These are phyloP conservation scores for Asterochloris sp. DNA, from an alignment of 139 green algal species.

Conservation along the genomic window DNA sequence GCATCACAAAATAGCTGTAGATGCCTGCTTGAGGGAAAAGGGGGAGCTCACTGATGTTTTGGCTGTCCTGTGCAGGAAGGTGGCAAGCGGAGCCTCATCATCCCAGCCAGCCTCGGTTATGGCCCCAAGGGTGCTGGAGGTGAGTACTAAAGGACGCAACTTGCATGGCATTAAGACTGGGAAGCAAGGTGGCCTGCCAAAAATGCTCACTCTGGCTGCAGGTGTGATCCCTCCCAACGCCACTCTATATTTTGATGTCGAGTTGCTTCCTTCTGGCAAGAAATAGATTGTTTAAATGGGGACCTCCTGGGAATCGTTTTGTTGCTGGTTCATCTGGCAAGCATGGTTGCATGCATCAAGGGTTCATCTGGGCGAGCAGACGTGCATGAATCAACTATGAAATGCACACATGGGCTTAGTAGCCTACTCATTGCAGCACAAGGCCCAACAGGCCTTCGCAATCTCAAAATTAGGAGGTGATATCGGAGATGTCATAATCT, in stretches of 20 bases:
- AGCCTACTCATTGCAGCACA: no score
- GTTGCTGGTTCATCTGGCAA: background rate
- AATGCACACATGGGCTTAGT: no score
- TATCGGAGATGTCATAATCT: no score
- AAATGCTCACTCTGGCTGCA: slow-evolving; percentile 6
- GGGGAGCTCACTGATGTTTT: background rate
- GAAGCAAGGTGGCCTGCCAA: background rate
- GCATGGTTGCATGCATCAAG: background rate
- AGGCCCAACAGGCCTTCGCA: no score
- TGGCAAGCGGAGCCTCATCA: slow-evolving; percentile 59
- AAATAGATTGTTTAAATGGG: background rate
- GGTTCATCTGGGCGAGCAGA: background rate
- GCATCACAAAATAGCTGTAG: background rate
- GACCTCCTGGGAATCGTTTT: background rate
- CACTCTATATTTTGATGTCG: slow-evolving; percentile 77
- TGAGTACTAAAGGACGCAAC: background rate
- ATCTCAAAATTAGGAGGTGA: no score
- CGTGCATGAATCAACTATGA: no score
- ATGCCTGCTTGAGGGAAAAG: background rate
- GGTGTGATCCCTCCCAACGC: slow-evolving; percentile 80
- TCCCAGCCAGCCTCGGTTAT: slow-evolving; percentile 64
- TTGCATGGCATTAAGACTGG: background rate
- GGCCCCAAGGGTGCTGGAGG: slow-evolving; percentile 58
- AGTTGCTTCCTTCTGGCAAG: slow-evolving; percentile 51
- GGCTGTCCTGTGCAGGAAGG: slow-evolving; percentile 30